These are phyloP conservation scores for Eremothecium coryli DNA, from an alignment of 1,139 yeast species.

Conservation along the genomic window DNA sequence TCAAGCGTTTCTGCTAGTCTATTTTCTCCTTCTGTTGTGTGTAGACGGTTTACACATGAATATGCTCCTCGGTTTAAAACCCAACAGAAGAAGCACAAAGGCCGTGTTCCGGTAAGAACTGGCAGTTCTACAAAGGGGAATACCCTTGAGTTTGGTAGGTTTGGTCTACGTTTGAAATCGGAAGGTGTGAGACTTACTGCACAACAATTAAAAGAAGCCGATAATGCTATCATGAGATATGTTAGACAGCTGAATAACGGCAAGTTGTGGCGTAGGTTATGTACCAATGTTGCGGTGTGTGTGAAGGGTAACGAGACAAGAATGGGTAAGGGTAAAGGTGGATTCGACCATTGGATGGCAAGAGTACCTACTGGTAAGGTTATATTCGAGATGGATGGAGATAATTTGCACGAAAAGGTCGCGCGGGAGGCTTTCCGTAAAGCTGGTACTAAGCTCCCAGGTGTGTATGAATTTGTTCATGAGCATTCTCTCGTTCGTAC, in stretches of 20 bases:
- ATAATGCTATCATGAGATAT: constrained; percentile 70
- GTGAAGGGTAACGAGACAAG: constrained; percentile 97
- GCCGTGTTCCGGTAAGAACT: constrained; percentile 85
- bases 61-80: constrained; percentile 75
- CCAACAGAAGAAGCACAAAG: constrained; percentile 80
- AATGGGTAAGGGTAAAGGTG: constrained; percentile 99
- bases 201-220: constrained; percentile 84
- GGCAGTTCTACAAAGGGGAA: constrained; percentile 94
- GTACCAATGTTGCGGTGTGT: constrained; percentile 84
- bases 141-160: constrained; percentile 67
- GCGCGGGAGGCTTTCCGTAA: constrained; percentile 89
- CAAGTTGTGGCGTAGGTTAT: constrained; percentile 66
- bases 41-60: constrained; percentile 62
- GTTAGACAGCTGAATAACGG: constrained; percentile 53
- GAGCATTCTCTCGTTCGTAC: constrained; percentile 60
- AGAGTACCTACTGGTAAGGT: constrained; percentile 95
- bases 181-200: constrained; percentile 87
- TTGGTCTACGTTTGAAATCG: constrained; percentile 78
- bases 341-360: constrained; percentile 94
- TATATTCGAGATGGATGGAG: constrained; percentile 69
- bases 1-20: too few species aligned
- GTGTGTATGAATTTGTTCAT: constrained; percentile 77
- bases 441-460: constrained; percentile 89
- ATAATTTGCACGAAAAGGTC: constrained; percentile 70
- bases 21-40: constrained; percentile 11